Conservation (phyloP, 2,329 filamentous ascomycete species). For the Neofusicoccum kwambonambiense region DNA sequence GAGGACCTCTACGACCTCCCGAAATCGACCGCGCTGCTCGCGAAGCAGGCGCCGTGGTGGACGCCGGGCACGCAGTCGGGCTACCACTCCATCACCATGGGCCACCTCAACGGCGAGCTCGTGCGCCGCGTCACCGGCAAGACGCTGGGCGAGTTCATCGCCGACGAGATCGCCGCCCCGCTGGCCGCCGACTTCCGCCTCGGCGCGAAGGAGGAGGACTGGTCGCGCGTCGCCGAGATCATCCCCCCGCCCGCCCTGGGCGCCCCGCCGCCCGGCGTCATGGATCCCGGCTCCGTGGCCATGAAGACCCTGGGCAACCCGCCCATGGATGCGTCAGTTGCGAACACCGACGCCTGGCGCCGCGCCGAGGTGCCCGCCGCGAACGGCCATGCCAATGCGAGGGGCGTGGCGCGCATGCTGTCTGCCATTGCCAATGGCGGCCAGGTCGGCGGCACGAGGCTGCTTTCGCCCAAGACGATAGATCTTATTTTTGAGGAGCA, state of each 20-base stretch:
- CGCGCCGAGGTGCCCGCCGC: neutral
- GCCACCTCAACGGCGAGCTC: conserved; percentile 1
- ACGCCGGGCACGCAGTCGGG: neutral
- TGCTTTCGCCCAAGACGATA: conserved; percentile 33
- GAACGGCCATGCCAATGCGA: conserved; percentile 37
- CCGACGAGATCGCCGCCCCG: conserved; percentile 1
- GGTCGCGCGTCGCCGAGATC: neutral
- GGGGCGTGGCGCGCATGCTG: conserved; percentile 43
- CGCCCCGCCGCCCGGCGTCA: neutral
- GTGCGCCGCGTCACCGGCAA: neutral
- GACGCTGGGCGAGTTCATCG: neutral
- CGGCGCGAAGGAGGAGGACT: neutral
- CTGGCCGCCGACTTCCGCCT: conserved; percentile 10
- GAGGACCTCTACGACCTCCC: neutral
- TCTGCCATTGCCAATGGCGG: conserved; percentile 39
- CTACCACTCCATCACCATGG: conserved; percentile 9
- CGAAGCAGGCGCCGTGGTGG: neutral
- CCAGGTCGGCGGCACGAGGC: conserved; percentile 31
- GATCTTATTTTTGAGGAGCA: neutral
- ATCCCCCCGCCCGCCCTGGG: neutral
- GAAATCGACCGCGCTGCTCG: neutral
- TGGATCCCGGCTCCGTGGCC: neutral
- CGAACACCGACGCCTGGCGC: neutral
- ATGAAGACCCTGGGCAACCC: neutral
- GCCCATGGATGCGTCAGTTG: neutral